These are phyloP conservation scores for Emergomyces orientalis DNA, from an alignment of 2,329 filamentous ascomycete species.

Conservation along the genomic window DNA sequence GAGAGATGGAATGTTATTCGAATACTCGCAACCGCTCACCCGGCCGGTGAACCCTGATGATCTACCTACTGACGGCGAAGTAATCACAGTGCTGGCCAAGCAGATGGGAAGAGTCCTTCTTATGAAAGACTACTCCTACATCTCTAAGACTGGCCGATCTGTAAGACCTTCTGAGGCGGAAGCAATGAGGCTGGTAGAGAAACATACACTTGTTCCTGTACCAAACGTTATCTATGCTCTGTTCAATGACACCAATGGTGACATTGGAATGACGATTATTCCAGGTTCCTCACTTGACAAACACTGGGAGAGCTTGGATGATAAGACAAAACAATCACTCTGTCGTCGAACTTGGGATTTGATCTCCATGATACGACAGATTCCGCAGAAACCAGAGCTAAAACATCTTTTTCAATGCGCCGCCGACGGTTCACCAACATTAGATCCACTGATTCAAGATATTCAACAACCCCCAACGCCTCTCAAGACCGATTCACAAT, in stretches of 20 bases:
- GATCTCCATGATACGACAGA: slow-evolving; percentile 13
- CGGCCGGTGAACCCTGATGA: not conserved
- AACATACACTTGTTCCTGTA: slow-evolving; percentile 16
- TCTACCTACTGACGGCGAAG: slow-evolving; percentile 1
- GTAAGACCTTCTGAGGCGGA: not conserved
- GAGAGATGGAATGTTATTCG: slow-evolving; percentile 1
- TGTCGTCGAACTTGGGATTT: slow-evolving; percentile 19
- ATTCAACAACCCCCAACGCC: slow-evolving; percentile 14
- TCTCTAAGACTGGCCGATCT: not conserved
- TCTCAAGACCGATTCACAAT: slow-evolving; percentile 17
- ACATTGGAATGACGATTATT: slow-evolving; percentile 16
- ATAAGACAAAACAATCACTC: slow-evolving; percentile 16
- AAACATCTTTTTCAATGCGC: slow-evolving; percentile 18
- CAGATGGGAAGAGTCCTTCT: slow-evolving; percentile 8
- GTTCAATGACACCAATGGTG: slow-evolving; percentile 3
- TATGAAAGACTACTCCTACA: not conserved
- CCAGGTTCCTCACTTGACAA: slow-evolving; percentile 12
- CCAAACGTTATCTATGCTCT: slow-evolving; percentile 13
- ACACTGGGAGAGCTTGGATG: slow-evolving; percentile 16
- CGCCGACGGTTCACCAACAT: slow-evolving; percentile 18
- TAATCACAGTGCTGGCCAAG: slow-evolving; percentile 5
- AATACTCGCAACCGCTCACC: not conserved
- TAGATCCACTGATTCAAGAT: slow-evolving; percentile 18
- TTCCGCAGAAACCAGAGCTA: slow-evolving; percentile 14
- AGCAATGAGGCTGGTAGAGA: slow-evolving; percentile 7